Percentiles rank a stretch among this genome's conserved stretches.
These are phyloP conservation scores for Pachysandra terminalis DNA, from an alignment of 164 flowering plant species.

Conservation along the genomic window DNA sequence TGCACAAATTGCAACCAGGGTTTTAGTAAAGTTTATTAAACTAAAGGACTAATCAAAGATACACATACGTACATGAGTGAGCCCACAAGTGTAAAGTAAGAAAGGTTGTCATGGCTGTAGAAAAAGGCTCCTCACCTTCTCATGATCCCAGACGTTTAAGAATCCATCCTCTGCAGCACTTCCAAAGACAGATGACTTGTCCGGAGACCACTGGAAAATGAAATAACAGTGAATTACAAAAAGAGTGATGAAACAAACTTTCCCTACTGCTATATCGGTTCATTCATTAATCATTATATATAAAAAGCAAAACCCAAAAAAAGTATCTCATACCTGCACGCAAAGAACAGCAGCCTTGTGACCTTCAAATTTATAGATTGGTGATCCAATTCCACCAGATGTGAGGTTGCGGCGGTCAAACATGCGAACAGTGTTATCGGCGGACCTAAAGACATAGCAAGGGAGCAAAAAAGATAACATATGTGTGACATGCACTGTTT, in stretches of 20 bases:
- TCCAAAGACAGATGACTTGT: slow-evolving; percentile 88
- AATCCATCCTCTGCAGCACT: slow-evolving; percentile 84
- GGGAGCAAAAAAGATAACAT: background rate
- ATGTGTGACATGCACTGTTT: background rate
- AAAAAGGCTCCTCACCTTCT: slow-evolving; percentile 36
- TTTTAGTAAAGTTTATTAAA: too few relatives aligned
- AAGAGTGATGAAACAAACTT: background rate
- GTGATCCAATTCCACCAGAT: slow-evolving; percentile 68
- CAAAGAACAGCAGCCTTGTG: slow-evolving; percentile 90
- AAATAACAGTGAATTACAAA: background rate
- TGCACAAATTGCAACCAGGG: too few relatives aligned
- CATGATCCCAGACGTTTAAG: slow-evolving; percentile 73
- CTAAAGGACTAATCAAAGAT: too few relatives aligned
- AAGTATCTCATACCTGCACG: slow-evolving; percentile 55
- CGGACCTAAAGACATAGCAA: slow-evolving; percentile 60
- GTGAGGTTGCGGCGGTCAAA: slow-evolving; percentile 91
- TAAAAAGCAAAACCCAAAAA: background rate
- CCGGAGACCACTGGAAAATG: slow-evolving; percentile 88
- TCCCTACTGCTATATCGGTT: background rate
- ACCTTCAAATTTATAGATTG: slow-evolving; percentile 77
- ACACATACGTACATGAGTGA: too few relatives aligned
- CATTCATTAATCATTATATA: background rate
- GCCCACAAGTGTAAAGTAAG: background rate
- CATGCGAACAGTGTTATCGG: slow-evolving; percentile 87
- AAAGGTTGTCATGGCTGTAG: background rate